Conservation (phyloP, 2,329 filamentous ascomycete genomes). For the Penicillium sp. region DNA sequence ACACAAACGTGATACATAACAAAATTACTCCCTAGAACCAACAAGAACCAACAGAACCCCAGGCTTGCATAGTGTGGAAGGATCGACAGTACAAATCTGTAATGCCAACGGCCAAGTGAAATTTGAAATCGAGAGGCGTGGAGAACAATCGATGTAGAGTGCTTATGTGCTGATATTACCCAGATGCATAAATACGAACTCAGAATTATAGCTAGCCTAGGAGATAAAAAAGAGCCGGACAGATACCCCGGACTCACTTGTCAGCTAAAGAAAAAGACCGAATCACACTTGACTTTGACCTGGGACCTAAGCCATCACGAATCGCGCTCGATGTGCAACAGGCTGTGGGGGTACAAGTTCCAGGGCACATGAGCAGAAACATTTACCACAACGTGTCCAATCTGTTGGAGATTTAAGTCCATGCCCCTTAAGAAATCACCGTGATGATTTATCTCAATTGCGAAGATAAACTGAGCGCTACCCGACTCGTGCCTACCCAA, state of each 20-base stretch:
- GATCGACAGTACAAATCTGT: background rate
- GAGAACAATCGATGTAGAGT: background rate
- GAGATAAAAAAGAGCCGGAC: background rate
- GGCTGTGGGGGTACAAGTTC: background rate
- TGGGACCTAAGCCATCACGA: background rate
- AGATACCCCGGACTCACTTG: background rate
- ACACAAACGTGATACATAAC: background rate
- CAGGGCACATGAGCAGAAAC: background rate
- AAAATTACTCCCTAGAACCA: background rate
- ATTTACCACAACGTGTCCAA: background rate
- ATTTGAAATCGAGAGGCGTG: background rate
- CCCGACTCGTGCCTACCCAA: background rate
- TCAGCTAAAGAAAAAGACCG: background rate
- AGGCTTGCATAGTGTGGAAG: background rate
- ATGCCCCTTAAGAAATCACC: background rate
- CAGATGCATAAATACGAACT: background rate
- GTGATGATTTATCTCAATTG: background rate
- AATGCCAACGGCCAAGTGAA: background rate
- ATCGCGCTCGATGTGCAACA: background rate
- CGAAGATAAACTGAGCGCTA: background rate
- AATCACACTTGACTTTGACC: background rate
- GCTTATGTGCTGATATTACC: background rate
- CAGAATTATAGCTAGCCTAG: background rate
- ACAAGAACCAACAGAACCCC: background rate
- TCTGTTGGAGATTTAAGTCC: background rate